Conservation (phyloP, 176 grass and related monocot species). For the Calamus simplicifolius region DNA sequence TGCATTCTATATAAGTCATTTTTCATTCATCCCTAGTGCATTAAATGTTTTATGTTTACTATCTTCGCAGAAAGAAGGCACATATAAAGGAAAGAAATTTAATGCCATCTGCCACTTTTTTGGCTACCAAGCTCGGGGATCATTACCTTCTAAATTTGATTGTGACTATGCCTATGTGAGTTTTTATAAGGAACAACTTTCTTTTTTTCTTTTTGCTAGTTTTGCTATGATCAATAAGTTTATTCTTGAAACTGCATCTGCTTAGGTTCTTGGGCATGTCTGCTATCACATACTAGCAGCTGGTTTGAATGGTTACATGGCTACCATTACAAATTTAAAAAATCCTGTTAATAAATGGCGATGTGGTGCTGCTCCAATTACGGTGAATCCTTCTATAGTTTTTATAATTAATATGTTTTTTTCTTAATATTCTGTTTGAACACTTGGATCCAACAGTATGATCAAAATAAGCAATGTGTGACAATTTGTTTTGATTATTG, state of each 20-base stretch:
- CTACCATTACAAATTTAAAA: constrained; percentile 96
- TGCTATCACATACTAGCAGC: constrained; percentile 92
- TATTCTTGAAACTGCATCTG: not conserved
- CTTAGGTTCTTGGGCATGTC: constrained; percentile 92
- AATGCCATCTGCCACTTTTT: constrained; percentile 99
- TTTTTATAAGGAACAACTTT: constrained; percentile 11
- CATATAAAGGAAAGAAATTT: constrained; percentile 97
- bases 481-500: constrained; percentile 8
- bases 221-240: constrained; percentile 1
- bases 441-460: too few relatives aligned
- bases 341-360: constrained; percentile 90
- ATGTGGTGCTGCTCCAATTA: constrained; percentile 95
- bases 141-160: constrained; percentile 94
- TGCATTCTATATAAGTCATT: too few relatives aligned
- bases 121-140: constrained; percentile 97
- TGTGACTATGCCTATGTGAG: constrained; percentile 95
- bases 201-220: constrained; percentile 1
- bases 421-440: too few relatives aligned
- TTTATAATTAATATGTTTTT: not conserved
- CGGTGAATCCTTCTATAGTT: constrained; percentile 28
- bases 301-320: constrained; percentile 93
- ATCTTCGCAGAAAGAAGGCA: constrained; percentile 78
- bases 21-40: too few relatives aligned
- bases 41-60: constrained; percentile 13
- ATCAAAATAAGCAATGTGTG: too few relatives aligned